These are phyloP conservation scores for Metschnikowia lachancei DNA, from an alignment of 805 yeast species.

Conservation along the genomic window DNA sequence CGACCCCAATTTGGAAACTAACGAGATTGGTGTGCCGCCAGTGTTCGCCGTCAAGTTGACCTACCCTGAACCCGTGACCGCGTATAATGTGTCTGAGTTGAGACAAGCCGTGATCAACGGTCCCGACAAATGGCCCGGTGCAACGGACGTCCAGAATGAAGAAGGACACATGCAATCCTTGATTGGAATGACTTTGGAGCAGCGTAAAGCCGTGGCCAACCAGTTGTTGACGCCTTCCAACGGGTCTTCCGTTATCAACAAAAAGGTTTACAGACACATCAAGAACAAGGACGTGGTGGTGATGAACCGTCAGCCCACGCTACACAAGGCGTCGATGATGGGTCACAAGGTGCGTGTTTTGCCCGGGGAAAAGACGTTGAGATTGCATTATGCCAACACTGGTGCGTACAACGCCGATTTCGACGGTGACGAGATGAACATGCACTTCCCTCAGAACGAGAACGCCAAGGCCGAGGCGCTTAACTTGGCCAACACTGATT, in stretches of 20 bases:
- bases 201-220: conserved; percentile 91
- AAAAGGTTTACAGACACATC: conserved; percentile 93
- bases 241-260: conserved; percentile 66
- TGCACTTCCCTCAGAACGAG: conserved; percentile 99
- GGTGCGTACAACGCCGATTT: conserved; percentile 99
- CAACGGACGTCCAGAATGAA: conserved; percentile 91
- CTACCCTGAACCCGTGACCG: conserved; percentile 96
- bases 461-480: conserved; percentile 96
- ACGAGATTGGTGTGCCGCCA: conserved; percentile 98
- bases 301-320: conserved; percentile 98
- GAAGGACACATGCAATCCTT: conserved; percentile 83
- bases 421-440: conserved; percentile 99
- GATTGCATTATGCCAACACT: conserved; percentile 97
- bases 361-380: conserved; percentile 94
- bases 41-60: conserved; percentile 95
- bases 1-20: conserved; percentile 96
- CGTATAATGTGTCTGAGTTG: conserved; percentile 84
- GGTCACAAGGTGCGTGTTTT: conserved; percentile 96
- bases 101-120: conserved; percentile 96
- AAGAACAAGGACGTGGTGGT: conserved; percentile 92
- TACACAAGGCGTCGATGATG: conserved; percentile 99
- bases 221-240: conserved; percentile 86
- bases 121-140: conserved; percentile 99
- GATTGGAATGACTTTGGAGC: conserved; percentile 87
- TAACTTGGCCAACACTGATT: conserved; percentile 92